Base-by-base conservation (phyloP, 192 early-diverging fungal species). In the Tieghemiomyces parasiticus region DNA sequence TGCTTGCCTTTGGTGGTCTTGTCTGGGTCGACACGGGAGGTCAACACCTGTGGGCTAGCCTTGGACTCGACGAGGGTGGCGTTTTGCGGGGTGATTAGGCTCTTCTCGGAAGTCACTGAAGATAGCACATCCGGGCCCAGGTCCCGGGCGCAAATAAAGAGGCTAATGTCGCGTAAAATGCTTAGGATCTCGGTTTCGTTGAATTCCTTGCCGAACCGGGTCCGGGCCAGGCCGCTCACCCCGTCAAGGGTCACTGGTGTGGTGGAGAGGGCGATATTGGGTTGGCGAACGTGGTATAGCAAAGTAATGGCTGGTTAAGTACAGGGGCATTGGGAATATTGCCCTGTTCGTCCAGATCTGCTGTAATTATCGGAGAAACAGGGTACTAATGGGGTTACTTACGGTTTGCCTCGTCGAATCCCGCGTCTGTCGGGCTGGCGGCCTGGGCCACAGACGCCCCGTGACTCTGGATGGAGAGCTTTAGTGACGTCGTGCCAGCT, bases 81-180 rank as follows among this genome's bases (percentile, higher is more conserved):
- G 38, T 42, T 42, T 16, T 42, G 38, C 6, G 38, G 38, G 38
- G 38, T 58, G 35, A 58, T 58, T n/a, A 58, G 55, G n/a, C 35
- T 58, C 33, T 58, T 58, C 26, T 58, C 32, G 10, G 55, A 58
- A 3, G 55, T 34, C 20, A 58, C 30, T 0, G 55, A 58, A 14
- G 55, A 58, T 1, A 58, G 55, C n/a, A 58, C 26, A 38, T 58
- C 55, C 13, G 55, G 55, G 35, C 35, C 35, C 19, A 58, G 35
- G n/a, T 58, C 55, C 26, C 55, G 55, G 9, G 34, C 26, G n/a
- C 34, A 38, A 35, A 58, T 58, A 38, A 58, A 58, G 3, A 58
- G 24, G n/a, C 55, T 58, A 34, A 58, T 58, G n/a, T 58, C 55
- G 13, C 55, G 55, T 13, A 58, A 30, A 20, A 58, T 58, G 34